A percentile compares a stretch with the other conserved stretches of the same genome.
phyloP scores from a whole-genome alignment of 768 basidiomycete genomes.

The Termitomyces bulborhizus region DNA sequence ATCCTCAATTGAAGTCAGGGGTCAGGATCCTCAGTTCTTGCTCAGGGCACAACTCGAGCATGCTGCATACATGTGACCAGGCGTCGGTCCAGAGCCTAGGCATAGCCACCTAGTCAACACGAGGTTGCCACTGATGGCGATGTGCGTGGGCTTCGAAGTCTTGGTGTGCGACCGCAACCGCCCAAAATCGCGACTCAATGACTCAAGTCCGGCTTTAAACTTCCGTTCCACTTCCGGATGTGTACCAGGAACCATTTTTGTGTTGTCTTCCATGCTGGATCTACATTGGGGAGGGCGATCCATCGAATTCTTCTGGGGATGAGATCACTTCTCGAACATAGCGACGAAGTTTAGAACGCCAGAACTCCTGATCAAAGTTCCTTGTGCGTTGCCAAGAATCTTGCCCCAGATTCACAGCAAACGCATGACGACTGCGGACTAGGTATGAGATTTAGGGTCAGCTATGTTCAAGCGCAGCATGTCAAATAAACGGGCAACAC shows the following conservation, averaged over 20 bases:
- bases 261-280: conserved; percentile 6
- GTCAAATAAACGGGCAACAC: neutral
- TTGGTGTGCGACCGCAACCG: neutral
- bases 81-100: neutral
- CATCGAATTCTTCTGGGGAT: neutral
- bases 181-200: neutral
- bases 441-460: neutral
- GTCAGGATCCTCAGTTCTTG: neutral
- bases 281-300: neutral
- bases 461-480: neutral
- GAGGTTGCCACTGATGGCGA: neutral
- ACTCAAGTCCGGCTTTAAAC: neutral
- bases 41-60: neutral
- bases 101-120: neutral
- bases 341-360: neutral
- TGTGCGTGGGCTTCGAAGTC: neutral
- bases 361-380: neutral
- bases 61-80: neutral
- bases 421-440: neutral
- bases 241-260: neutral
- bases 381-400: neutral
- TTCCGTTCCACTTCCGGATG: neutral
- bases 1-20: neutral
- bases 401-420: neutral
- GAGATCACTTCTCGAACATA: neutral